Evolutionary conservation across 331 rosid species (phyloP), one percentile per base, ranked within the genome.

Genomic region (Acacia pycnantha): DNA sequence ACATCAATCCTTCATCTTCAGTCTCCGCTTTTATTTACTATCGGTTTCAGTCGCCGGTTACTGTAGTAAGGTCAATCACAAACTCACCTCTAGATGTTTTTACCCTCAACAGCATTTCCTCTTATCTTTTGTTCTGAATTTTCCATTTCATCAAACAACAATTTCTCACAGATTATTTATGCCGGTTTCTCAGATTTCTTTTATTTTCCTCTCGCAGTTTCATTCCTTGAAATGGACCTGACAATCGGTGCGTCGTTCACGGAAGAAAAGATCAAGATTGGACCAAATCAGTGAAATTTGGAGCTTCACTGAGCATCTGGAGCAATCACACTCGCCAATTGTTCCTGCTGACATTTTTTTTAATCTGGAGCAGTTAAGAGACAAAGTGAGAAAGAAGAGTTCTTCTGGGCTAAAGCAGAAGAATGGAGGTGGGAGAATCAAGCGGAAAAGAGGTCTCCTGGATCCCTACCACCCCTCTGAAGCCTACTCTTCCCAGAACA

Each of bases 391-490:
- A 43, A 43, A 50, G 56, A 35, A 13, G 51, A 56, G 47, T 59
- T 61, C 11, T 15, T 58, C n/a, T 70, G 16, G 16, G 64, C 21
- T 62, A 7, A 31, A 83, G 41, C 77, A 4, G 48, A 48, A 68
- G 46, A 84, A 90, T 92, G 90, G 92, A 88, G 70, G 64, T 43
- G n/a, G 74, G 79, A 13, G 89, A 82, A 44, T 65, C 47, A n/a
- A 79, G 81, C 43, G 26, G 69, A 37, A 84, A 84, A 54, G 61
- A 83, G 83, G 41, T 62, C 77, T 84, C 85, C 26, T 88, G 89
- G 92, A 73, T 84, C 53, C 94, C 97, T 43, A 48, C 71, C 12
- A 86, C 94, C 46, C 94, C 97, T 56, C 40, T 54, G 31, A 90
- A 81, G 87, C 90, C 92, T 48, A 43, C 75, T 80, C 77, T 80